Conservation (phyloP, 1,139 yeast species). For the Zhuliangozyma blackwelliae region DNA sequence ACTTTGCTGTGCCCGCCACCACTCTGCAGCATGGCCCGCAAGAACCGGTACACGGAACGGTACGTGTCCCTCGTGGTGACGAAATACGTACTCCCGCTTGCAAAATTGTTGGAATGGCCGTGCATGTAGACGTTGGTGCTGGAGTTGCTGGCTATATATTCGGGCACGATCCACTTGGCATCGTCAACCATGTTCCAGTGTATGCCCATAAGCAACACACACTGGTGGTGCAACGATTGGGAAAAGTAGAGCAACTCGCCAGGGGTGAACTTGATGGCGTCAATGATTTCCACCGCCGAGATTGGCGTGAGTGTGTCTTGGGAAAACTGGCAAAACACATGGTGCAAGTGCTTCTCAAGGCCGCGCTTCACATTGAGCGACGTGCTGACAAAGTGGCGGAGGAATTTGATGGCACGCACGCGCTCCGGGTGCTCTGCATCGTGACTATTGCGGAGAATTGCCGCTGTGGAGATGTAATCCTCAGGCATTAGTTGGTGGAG, state of each 20-base stretch:
- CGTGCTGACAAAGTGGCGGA: neutral
- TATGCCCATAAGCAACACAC: constrained; percentile 23
- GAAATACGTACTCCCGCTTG: constrained; percentile 19
- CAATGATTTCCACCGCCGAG: constrained; percentile 20
- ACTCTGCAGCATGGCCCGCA: constrained; percentile 8
- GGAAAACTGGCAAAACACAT: constrained; percentile 21
- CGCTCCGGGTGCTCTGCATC: constrained; percentile 17
- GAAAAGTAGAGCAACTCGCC: constrained; percentile 11
- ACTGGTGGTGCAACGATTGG: constrained; percentile 25
- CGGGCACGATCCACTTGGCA: constrained; percentile 27
- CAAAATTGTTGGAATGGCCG: constrained; percentile 25
- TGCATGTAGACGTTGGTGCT: constrained; percentile 20
- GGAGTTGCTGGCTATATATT: constrained; percentile 7
- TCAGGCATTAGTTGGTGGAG: constrained; percentile 20
- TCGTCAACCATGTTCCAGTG: constrained; percentile 24
- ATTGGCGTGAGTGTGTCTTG: constrained; percentile 13
- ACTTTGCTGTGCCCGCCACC: too few species aligned
- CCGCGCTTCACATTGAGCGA: too few species aligned
- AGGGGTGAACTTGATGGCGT: constrained; percentile 17
- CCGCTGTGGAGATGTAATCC: constrained; percentile 16
- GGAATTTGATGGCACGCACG: constrained; percentile 13
- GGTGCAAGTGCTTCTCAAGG: too few species aligned
- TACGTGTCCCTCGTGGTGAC: constrained; percentile 19
- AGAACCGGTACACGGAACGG: constrained; percentile 14
- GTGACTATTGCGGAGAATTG: constrained; percentile 21